Conservation (phyloP, 176 grass and related monocot genomes). For the Aegilops tauschii region DNA sequence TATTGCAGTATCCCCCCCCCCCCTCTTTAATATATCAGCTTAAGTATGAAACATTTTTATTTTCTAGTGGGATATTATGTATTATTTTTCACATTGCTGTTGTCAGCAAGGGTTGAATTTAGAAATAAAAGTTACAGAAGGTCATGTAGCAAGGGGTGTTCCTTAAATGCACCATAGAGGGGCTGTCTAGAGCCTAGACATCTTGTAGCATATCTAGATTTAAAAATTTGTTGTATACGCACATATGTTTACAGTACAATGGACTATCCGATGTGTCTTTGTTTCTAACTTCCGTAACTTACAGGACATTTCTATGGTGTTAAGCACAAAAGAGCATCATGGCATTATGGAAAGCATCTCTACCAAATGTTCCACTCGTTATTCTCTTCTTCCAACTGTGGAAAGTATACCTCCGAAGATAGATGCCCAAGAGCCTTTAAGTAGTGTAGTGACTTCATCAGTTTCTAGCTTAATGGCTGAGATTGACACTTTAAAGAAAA, state of each 20-base stretch:
- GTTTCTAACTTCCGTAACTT: slow-evolving; percentile 36
- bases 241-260: background rate
- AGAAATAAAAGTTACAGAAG: background rate
- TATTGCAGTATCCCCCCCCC: background rate
- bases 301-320: slow-evolving; percentile 85
- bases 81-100: background rate
- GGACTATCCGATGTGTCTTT: background rate
- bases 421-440: slow-evolving; percentile 44
- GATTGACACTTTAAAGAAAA: slow-evolving; percentile 52
- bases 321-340: slow-evolving; percentile 89
- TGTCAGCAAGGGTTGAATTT: background rate
- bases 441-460: slow-evolving; percentile 30
- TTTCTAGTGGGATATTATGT: background rate
- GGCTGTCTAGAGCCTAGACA: background rate
- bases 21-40: slow-evolving; percentile 6
- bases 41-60: background rate
- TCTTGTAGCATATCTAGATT: background rate
- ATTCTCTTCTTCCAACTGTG: slow-evolving; percentile 71
- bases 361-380: slow-evolving; percentile 74
- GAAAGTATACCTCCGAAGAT: slow-evolving; percentile 42
- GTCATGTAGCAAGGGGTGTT: background rate
- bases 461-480: slow-evolving; percentile 56
- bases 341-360: slow-evolving; percentile 70
- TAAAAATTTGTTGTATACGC: background rate
- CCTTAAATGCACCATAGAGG: background rate